Percentiles rank a stretch among this genome's conserved stretches.
Conservation (phyloP, 208 protist species). For the Novymonas esmeraldas region DNA sequence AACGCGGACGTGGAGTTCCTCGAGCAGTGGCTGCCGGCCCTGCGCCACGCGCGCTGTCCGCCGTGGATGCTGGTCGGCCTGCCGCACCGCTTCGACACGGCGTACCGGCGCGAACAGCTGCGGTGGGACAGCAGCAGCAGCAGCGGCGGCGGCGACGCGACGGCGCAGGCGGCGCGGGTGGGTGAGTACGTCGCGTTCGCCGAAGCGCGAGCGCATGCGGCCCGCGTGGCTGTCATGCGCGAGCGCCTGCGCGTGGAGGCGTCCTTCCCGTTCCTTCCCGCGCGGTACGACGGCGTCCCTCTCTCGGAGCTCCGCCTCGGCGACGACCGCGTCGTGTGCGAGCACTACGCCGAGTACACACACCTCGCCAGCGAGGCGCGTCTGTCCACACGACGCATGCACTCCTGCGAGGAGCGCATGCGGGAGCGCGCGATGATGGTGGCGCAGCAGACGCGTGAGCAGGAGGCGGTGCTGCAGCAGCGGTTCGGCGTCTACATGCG, state of each 20-base stretch:
- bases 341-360: slow-evolving; percentile 26
- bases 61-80: slow-evolving; percentile 10
- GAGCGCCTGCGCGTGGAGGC: slow-evolving; percentile 41
- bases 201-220: slow-evolving; percentile 42
- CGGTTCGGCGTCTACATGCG: slow-evolving; percentile 33
- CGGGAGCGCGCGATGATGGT: slow-evolving; percentile 14
- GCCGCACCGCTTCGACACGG: slow-evolving; percentile 25
- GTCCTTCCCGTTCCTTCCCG: slow-evolving; percentile 48
- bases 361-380: slow-evolving; percentile 10
- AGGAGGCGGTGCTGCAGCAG: slow-evolving; percentile 24
- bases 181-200: slow-evolving; percentile 43
- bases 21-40: slow-evolving; percentile 25
- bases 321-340: slow-evolving; percentile 34
- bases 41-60: slow-evolving; percentile 12
- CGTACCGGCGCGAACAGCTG: slow-evolving; percentile 23
- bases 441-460: slow-evolving; percentile 14
- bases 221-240: slow-evolving; percentile 31
- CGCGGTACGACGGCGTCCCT: slow-evolving; percentile 48
- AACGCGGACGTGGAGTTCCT: slow-evolving; percentile 36
- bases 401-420: slow-evolving; percentile 25
- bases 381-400: slow-evolving; percentile 7
- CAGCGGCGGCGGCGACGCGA: not conserved
- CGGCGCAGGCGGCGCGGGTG: not conserved
- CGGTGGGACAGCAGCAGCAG: slow-evolving; percentile 15
- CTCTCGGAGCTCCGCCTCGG: slow-evolving; percentile 43